These are phyloP conservation scores for Pseudozyma pruni DNA, from an alignment of 1,284 basidiomycete genomes.

Conservation along the genomic window DNA sequence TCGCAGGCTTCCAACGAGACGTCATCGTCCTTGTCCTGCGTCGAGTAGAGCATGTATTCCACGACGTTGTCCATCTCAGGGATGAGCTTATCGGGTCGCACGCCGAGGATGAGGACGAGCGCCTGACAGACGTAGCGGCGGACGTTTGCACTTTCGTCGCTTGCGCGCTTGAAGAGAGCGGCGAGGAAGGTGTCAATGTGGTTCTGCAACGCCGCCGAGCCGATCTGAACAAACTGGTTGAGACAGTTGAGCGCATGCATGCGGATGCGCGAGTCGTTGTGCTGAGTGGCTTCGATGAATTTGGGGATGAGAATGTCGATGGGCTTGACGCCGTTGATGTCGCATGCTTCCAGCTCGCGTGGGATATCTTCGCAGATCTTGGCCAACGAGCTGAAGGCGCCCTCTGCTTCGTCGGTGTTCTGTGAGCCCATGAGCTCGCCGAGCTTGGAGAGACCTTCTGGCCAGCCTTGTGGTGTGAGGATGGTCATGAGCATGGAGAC, in stretches of 20 bases:
- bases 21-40: slow-evolving; percentile 84
- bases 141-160: slow-evolving; percentile 90
- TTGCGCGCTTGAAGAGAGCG: slow-evolving; percentile 91
- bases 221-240: slow-evolving; percentile 81
- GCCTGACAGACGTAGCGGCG: slow-evolving; percentile 96
- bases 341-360: slow-evolving; percentile 85
- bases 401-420: slow-evolving; percentile 68
- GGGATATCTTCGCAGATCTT: slow-evolving; percentile 98
- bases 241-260: slow-evolving; percentile 92
- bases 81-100: slow-evolving; percentile 93
- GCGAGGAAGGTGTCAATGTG: slow-evolving; percentile 94
- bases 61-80: slow-evolving; percentile 95
- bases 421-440: slow-evolving; percentile 58
- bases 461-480: slow-evolving; percentile 61
- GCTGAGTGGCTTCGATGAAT: slow-evolving; percentile 80
- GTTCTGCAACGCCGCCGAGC: slow-evolving; percentile 81
- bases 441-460: slow-evolving; percentile 60
- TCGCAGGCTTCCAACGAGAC: slow-evolving; percentile 85
- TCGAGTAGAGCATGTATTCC: slow-evolving; percentile 98
- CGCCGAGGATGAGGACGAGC: slow-evolving; percentile 89
- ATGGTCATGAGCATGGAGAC: slow-evolving; percentile 66
- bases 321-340: slow-evolving; percentile 75
- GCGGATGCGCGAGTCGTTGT: slow-evolving; percentile 84
- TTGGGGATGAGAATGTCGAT: slow-evolving; percentile 76
- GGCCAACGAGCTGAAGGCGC: slow-evolving; percentile 91